Base-by-base conservation (phyloP, 2,329 filamentous ascomycete species). In the Grosmannia penicillata region DNA sequence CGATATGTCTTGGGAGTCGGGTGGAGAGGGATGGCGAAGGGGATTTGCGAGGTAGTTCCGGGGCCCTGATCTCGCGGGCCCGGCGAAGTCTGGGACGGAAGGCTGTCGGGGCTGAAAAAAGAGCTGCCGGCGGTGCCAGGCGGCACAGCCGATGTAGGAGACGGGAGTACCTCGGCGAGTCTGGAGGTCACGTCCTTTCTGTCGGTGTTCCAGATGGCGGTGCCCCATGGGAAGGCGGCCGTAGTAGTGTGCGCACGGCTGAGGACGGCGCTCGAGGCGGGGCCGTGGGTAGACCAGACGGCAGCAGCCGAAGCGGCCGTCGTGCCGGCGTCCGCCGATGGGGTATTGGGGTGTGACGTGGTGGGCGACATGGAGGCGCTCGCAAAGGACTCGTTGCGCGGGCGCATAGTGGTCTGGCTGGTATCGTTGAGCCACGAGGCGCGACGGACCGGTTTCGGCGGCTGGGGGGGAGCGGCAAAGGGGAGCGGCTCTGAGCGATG, bases 1-100 rank as follows among this genome's bases (percentile, higher is more conserved):
- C 91, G 78, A 50, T 93, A 91, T 1, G 84, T 86, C 58, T 96
- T 96, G 2, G 83, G 83, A 0, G 84, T 91, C 1, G 89, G 86
- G 45, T 93, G 83, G 17, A 93, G 66, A 4, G 86, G 86, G 47
- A 93, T 93, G 7, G 82, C 72, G 51, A 93, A 93, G 1, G 85
- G 83, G 38, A 93, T 82, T 45, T 89, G 75, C 48, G 67, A 58
- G 44, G 71, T 78, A 30, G 63, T 33, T 21, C 31, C 29, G 8
- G 34, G 62, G 25, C 56, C 68, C 48, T 56, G 68, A 48, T 70
- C 71, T 52, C 65, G 66, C 33, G 62, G 65, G 40, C 57, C 63
- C 33, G 64, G 64, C 26, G 70, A 68, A 0, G 65, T 62, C 48
- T 73, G 69, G 13, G 62, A 53, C 27, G 63, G 48, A 18, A 56